Conservation (phyloP, 257 asterid genomes). For the Plantago major region DNA sequence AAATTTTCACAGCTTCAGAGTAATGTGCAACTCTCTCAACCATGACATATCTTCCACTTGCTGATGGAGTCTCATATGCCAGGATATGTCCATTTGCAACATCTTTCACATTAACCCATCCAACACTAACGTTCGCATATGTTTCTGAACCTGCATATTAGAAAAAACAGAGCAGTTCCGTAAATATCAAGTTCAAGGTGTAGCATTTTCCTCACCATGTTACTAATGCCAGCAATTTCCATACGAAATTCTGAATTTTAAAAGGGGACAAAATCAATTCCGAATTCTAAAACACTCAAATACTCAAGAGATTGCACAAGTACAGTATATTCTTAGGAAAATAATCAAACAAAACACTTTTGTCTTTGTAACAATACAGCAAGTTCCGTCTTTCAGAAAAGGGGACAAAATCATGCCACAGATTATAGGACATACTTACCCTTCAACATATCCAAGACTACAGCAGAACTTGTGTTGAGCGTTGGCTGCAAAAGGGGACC, state of each 20-base stretch:
- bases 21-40: slow-evolving; percentile 24
- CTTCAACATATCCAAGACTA: slow-evolving; percentile 28
- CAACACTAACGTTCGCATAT: slow-evolving; percentile 13
- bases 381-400: too few species aligned
- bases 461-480: slow-evolving; percentile 45
- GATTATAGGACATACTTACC: slow-evolving; percentile 8
- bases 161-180: neutral
- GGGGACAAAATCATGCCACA: neutral
- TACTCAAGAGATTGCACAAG: too few species aligned
- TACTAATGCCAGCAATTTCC: too few species aligned
- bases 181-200: neutral
- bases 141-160: slow-evolving; percentile 17
- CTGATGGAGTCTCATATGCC: slow-evolving; percentile 26
- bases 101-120: slow-evolving; percentile 26
- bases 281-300: too few species aligned
- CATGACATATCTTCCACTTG: slow-evolving; percentile 26
- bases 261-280: too few species aligned
- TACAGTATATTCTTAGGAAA: too few species aligned
- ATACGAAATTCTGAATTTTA: too few species aligned
- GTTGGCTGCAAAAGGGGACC: slow-evolving; percentile 52
- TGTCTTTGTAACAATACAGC: neutral
- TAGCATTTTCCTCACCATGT: too few species aligned
- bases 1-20: slow-evolving; percentile 19
- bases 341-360: neutral
- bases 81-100: slow-evolving; percentile 25